Base-by-base conservation (phyloP, 371 early-diverging fungal genomes). In the Lichtheimia hyalospora region DNA sequence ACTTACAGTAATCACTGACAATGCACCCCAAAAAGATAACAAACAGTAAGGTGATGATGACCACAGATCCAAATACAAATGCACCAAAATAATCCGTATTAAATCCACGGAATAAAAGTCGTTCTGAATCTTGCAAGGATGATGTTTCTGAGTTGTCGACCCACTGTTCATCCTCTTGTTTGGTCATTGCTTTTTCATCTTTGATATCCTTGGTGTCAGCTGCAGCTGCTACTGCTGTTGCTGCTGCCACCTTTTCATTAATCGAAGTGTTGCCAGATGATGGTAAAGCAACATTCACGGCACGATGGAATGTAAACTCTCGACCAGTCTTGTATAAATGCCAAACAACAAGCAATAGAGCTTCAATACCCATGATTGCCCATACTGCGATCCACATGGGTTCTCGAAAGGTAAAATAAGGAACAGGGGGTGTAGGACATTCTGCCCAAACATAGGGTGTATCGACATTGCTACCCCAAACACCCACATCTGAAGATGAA, bases 31-130 rank as follows among this genome's bases (percentile, higher is more conserved):
- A 62, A 49, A 90, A 74, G n/a, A 84, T 77, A 41, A 91, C 65
- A 77, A 85, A 90, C 41, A 82, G 73, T 14, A 88, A 54, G 3
- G 89, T 85, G 4, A 81, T 75, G 24, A 79, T 28, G 13, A 81
- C 61, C 25, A 85, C 76, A 34, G 86, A 81, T 34, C 72, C 71
- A 65, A 79, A 77, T 3, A 79, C 79, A 13, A 82, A 61, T 15
- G 63, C 52, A 15, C 92, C 91, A 57, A 83, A 73, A 34, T 70
- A 62, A 70, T 84, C 84, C 52, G 68, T 66, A 14, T 75, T 65
- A 71, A 84, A 92, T 2, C 92, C 91, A 60, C 82, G 82, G 67
- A 91, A 82, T 14, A 69, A 69, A 52, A 88, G 65, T 28, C 71
- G 68, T 27, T 81, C 80, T 10, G 72, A 72, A 23, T 77, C 74